Evolutionary conservation across 2,329 filamentous ascomycete genomes (phyloP).

Genomic region (Aureobasidium sp.): DNA sequence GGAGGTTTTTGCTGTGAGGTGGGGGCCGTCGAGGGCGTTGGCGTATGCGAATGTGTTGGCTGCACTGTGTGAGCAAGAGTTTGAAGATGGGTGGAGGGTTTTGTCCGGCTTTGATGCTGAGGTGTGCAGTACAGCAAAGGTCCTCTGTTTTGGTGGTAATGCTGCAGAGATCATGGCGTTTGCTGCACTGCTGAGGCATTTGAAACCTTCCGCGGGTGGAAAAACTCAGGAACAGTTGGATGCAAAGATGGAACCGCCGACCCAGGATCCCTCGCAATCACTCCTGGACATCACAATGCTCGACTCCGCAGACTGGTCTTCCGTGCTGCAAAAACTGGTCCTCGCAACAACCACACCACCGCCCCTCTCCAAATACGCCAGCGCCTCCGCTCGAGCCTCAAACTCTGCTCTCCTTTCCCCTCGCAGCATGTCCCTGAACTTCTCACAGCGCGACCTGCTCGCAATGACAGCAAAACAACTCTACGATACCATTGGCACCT

Average conservation of each 20-base stretch:
- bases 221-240: background rate
- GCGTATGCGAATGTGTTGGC: constrained; percentile 12
- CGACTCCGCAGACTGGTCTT: constrained; percentile 5
- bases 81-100: background rate
- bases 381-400: background rate
- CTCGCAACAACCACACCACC: background rate
- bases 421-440: background rate
- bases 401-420: background rate
- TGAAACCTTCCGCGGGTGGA: background rate
- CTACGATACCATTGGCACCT: background rate
- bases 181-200: background rate
- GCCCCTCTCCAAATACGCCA: constrained; percentile 3
- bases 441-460: background rate
- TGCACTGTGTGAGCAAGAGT: background rate
- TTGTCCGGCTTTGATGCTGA: background rate
- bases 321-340: background rate
- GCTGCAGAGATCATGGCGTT: constrained; percentile 11
- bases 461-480: background rate
- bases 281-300: background rate
- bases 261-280: background rate
- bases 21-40: background rate
- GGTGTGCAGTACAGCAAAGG: background rate
- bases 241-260: too few relatives aligned
- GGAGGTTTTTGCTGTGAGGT: constrained; percentile 7
- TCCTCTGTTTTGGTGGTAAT: background rate